phyloP scores from a whole-genome alignment of 176 grass and related monocot genomes.

The Neostapfia colusana region DNA sequence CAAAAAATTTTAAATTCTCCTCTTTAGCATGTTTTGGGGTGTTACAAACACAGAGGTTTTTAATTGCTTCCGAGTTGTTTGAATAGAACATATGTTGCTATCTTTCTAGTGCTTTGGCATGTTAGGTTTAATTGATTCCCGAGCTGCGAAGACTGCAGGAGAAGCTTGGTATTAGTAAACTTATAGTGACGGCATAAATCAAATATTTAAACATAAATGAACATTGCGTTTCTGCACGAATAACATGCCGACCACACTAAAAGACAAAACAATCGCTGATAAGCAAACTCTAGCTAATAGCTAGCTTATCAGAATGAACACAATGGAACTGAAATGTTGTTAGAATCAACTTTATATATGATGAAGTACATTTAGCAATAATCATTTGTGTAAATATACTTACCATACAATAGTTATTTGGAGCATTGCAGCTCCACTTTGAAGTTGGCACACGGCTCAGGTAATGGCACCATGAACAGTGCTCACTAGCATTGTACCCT shows the following conservation, averaged over 20 bases:
- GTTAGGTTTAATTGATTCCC: slow-evolving; percentile 70
- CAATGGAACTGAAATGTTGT: background rate
- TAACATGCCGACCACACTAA: background rate
- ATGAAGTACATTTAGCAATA: background rate
- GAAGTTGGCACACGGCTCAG: slow-evolving; percentile 85
- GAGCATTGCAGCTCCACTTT: slow-evolving; percentile 71
- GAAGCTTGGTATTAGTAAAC: slow-evolving; percentile 23
- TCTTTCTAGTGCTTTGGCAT: slow-evolving; percentile 61
- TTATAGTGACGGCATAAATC: background rate
- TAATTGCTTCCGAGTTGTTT: slow-evolving; percentile 49
- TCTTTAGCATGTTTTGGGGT: too few relatives aligned
- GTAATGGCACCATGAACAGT: slow-evolving; percentile 91
- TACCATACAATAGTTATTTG: slow-evolving; percentile 61
- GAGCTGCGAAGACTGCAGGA: slow-evolving; percentile 55
- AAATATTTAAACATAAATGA: slow-evolving; percentile 14
- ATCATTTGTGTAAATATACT: slow-evolving; percentile 3
- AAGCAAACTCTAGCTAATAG: background rate
- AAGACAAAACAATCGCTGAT: slow-evolving; percentile 15
- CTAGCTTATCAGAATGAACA: slow-evolving; percentile 6
- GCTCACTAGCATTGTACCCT: slow-evolving; percentile 61
- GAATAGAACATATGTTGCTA: slow-evolving; percentile 50
- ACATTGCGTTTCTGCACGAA: background rate
- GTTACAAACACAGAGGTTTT: slow-evolving; percentile 71
- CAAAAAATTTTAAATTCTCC: too few relatives aligned
- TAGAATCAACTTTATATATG: background rate